A percentile compares a stretch with the other conserved stretches of the same genome.
phyloP scores from a whole-genome alignment of 177 flowering plant species.

The Vitis hybrid region DNA sequence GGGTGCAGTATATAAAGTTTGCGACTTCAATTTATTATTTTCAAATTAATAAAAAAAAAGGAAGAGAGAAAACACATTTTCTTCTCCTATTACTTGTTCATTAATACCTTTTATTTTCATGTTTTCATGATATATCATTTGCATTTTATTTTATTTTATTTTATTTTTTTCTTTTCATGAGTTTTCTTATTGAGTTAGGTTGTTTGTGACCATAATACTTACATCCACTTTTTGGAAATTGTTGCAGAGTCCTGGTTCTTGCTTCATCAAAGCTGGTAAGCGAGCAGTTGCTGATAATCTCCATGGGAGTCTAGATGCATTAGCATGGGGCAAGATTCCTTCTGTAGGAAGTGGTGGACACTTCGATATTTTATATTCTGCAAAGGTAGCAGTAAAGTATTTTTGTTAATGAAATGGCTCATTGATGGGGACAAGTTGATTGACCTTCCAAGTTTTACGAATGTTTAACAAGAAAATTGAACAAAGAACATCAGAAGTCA shows the following conservation, averaged over 20 bases:
- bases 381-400: slow-evolving; percentile 35
- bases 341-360: slow-evolving; percentile 66
- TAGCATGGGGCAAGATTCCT: slow-evolving; percentile 87
- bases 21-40: no score
- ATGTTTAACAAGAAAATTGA: no score
- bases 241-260: slow-evolving; percentile 63
- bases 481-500: no score
- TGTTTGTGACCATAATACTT: not conserved
- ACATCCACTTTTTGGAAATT: slow-evolving; percentile 11
- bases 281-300: slow-evolving; percentile 58
- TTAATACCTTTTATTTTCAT: no score
- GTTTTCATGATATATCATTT: no score
- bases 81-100: no score
- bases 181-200: not conserved
- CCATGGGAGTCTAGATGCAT: slow-evolving; percentile 71
- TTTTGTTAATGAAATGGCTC: not conserved
- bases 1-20: no score
- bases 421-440: not conserved
- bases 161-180: not conserved
- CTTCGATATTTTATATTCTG: slow-evolving; percentile 68
- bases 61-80: no score
- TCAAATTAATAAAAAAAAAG: no score
- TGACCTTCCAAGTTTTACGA: no score
- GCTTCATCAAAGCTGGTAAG: slow-evolving; percentile 85
- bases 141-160: not conserved